These are phyloP conservation scores for Plantago coronopus DNA, from an alignment of 305 asterid species.

Conservation along the genomic window DNA sequence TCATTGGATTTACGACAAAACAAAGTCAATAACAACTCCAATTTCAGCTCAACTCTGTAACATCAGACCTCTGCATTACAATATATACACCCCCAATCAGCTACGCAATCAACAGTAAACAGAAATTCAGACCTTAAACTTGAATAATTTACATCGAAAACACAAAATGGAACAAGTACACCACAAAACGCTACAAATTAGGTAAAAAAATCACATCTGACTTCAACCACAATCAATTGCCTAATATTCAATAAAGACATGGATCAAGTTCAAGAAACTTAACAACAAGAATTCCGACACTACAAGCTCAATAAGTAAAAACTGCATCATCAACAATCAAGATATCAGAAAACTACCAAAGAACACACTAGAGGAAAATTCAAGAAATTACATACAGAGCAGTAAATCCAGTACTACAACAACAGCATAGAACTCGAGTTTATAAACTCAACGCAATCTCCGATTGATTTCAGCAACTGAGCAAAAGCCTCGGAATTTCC, in stretches of 20 bases:
- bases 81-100: conserved; percentile 20
- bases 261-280: conserved; percentile 29
- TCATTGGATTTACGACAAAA: conserved; percentile 31
- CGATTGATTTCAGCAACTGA: too few species aligned
- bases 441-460: too few species aligned
- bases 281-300: conserved; percentile 10
- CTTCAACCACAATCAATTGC: conserved; percentile 35
- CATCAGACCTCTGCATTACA: conserved; percentile 21
- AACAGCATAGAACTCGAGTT: too few species aligned
- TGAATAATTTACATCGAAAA: conserved; percentile 25
- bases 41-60: conserved; percentile 22
- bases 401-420: too few species aligned
- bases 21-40: conserved; percentile 19
- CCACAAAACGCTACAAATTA: conserved; percentile 22
- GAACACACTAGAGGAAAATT: too few species aligned
- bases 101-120: conserved; percentile 17
- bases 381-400: too few species aligned
- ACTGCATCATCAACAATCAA: too few species aligned
- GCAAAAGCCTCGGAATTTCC: too few species aligned
- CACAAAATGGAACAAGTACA: conserved; percentile 26
- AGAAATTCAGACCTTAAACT: conserved; percentile 5
- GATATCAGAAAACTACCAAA: too few species aligned
- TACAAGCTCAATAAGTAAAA: conserved; percentile 14
- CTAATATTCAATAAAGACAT: conserved; percentile 27
- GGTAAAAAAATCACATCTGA: conserved; percentile 23